Percentiles rank a stretch among this genome's conserved stretches.
Evolutionary conservation across 148 eudicot genomes (phyloP).

Genomic region (Nyssa sinensis): DNA sequence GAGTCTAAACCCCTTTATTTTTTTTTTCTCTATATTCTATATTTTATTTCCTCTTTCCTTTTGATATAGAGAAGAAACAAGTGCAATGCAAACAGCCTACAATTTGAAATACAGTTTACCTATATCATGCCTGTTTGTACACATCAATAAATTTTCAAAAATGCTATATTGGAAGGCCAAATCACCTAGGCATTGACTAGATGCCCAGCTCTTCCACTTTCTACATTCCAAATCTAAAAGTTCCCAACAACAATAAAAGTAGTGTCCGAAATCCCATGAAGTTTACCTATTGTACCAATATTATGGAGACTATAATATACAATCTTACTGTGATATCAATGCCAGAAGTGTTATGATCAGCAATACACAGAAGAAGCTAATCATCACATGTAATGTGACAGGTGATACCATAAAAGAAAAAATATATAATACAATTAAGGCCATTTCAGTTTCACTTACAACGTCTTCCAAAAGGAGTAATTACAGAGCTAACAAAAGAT

Average conservation of each 20-base stretch:
- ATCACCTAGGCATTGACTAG: background rate
- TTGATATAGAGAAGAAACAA: background rate
- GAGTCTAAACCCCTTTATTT: background rate
- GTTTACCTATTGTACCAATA: background rate
- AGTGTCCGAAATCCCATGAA: background rate
- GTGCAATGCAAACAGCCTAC: background rate
- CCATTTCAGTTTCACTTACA: background rate
- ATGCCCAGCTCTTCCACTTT: background rate
- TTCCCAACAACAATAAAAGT: background rate
- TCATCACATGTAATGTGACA: background rate
- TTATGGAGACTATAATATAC: background rate
- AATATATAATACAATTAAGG: background rate
- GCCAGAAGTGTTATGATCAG: background rate
- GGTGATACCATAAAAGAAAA: background rate
- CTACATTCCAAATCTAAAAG: background rate
- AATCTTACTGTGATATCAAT: background rate
- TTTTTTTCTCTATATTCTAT: background rate
- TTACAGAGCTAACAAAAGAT: background rate
- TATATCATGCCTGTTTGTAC: background rate
- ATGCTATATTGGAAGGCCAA: background rate
- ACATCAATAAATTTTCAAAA: background rate
- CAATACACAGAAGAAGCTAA: background rate
- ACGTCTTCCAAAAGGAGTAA: background rate
- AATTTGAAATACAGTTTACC: background rate
- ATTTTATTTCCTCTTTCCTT: conserved; percentile 1